Base-by-base conservation (phyloP, 2,329 filamentous ascomycete genomes). In the Orbilia javanica region DNA sequence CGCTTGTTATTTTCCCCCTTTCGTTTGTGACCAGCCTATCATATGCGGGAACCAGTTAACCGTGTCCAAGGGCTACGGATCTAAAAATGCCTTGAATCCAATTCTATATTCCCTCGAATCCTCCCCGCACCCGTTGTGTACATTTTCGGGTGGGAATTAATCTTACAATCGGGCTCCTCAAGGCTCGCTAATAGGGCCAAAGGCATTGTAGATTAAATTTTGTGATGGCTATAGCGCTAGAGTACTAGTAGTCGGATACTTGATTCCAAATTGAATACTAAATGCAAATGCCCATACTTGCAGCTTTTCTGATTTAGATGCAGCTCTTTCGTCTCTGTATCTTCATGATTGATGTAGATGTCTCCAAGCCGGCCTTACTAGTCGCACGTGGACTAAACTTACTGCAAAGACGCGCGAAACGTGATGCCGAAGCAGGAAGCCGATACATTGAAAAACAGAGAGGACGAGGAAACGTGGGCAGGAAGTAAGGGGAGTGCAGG, bases 381-480 rank as follows among this genome's bases (percentile, higher is more conserved):
- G 55, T 42, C 20, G 18, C 55, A 60, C 55, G 55, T 60, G 55
- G 55, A 27, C 34, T n/a, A 42, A 39, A 42, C 2, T 22, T 42
- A 60, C 36, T 60, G 31, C 34, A 60, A 60, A 39, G 34, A 27
- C 31, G 31, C 55, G 55, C 29, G 20, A 25, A 60, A 42, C 55
- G 55, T 60, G 55, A 42, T 60, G 25, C 20, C 7, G 31, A 60
- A 42, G 55, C 55, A 60, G 13, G 55, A 60, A 60, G 55, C 55
- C 55, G 34, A 60, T 42, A n/a, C 18, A 36, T 57, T 22, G 27
- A 39, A 36, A 60, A 22, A 7, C 8, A 48, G n/a, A n/a, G 15
- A 42, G 13, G 15, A 27, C 34, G 34, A 15, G 34, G 20, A 60
- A 60, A 60, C 55, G 55, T 60, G 55, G 34, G 34, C 55, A 25